Conservation (phyloP, 805 yeast species). For the Saturnispora dispora region DNA sequence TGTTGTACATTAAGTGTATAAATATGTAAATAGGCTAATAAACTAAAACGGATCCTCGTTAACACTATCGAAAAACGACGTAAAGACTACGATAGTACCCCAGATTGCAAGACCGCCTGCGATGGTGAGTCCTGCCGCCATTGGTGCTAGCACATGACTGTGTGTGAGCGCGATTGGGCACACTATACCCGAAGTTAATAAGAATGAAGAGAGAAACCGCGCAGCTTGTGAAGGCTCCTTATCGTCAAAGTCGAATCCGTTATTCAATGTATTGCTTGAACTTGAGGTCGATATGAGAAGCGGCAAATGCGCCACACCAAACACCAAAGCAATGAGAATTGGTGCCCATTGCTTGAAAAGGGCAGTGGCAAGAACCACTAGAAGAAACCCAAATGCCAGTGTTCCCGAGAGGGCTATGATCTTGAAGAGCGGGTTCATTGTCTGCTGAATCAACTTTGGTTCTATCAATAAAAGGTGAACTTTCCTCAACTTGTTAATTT, state of each 20-base stretch:
- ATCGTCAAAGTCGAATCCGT: conserved; percentile 36
- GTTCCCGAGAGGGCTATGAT: conserved; percentile 70
- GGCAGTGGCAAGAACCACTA: conserved; percentile 83
- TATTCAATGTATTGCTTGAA: conserved; percentile 21
- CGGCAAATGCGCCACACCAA: conserved; percentile 65
- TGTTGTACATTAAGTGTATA: neutral
- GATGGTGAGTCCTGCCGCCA: conserved; percentile 70
- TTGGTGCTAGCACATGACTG: conserved; percentile 54
- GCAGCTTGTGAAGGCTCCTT: conserved; percentile 35
- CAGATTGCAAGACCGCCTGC: conserved; percentile 80
- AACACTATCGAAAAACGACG: conserved; percentile 62
- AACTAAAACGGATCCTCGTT: conserved; percentile 25
- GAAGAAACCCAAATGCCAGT: conserved; percentile 80
- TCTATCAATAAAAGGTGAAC: neutral
- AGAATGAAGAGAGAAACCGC: conserved; percentile 65
- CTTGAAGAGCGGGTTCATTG: conserved; percentile 57
- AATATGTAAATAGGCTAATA: neutral
- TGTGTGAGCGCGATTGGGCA: conserved; percentile 75
- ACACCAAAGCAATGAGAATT: conserved; percentile 54
- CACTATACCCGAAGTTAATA: conserved; percentile 65
- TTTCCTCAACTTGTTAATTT: neutral
- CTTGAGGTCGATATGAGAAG: conserved; percentile 46
- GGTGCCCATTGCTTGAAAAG: conserved; percentile 90
- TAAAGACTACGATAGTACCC: conserved; percentile 74
- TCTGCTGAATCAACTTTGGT: neutral